phyloP scores from a whole-genome alignment of 495 filamentous ascomycete species.

The Lasiosphaeris hirsuta region DNA sequence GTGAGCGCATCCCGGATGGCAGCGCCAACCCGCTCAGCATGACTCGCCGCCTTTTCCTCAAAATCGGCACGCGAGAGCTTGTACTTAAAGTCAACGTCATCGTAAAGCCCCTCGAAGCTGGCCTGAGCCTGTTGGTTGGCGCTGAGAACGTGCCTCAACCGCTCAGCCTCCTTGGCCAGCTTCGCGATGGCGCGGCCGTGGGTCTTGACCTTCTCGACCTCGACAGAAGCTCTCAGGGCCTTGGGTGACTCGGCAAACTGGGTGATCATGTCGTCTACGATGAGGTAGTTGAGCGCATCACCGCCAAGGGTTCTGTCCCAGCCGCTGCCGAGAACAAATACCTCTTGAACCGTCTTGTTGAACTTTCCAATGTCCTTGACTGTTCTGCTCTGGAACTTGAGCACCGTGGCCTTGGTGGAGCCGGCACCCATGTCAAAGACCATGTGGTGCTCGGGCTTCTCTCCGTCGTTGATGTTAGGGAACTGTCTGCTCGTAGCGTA shows the following conservation, averaged over 20 bases:
- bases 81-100: constrained; percentile 90
- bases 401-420: constrained; percentile 89
- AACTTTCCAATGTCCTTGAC: constrained; percentile 91
- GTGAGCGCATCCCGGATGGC: constrained; percentile 73
- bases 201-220: constrained; percentile 55
- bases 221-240: constrained; percentile 64
- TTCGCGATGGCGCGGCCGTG: constrained; percentile 85
- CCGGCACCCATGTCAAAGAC: constrained; percentile 98
- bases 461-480: constrained; percentile 75
- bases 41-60: constrained; percentile 71
- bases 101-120: constrained; percentile 82
- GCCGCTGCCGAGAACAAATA: constrained; percentile 77
- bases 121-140: constrained; percentile 81
- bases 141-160: constrained; percentile 82
- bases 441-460: constrained; percentile 87
- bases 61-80: constrained; percentile 80
- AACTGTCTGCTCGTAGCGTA: constrained; percentile 91
- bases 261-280: constrained; percentile 81
- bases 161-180: constrained; percentile 87
- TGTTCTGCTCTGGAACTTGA: constrained; percentile 82
- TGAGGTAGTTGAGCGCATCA: constrained; percentile 80
- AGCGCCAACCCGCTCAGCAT: constrained; percentile 62
- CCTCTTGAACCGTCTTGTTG: constrained; percentile 96
- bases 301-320: constrained; percentile 92
- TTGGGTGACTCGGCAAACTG: constrained; percentile 69